Conservation (phyloP, 257 asterid genomes). For the Fraxinus americana region DNA sequence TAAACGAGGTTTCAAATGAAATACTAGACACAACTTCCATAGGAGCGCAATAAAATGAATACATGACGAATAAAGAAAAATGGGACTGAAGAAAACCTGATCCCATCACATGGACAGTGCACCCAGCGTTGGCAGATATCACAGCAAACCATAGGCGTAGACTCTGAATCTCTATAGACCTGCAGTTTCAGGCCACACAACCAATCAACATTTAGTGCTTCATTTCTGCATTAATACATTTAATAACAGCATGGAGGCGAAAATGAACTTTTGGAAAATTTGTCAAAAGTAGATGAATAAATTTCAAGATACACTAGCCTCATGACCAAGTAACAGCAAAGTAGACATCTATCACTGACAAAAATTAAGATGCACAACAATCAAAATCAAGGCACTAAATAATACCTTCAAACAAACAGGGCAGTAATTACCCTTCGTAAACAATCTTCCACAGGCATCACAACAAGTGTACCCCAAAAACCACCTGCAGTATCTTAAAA, state of each 20-base stretch:
- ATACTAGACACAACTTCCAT: background rate
- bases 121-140: slow-evolving; percentile 98
- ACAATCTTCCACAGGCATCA: slow-evolving; percentile 99
- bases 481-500: slow-evolving; percentile 64
- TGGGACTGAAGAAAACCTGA: slow-evolving; percentile 55
- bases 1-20: background rate
- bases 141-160: slow-evolving; percentile 99
- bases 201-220: slow-evolving; percentile 14
- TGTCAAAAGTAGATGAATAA: background rate
- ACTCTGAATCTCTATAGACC: slow-evolving; percentile 98
- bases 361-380: slow-evolving; percentile 11
- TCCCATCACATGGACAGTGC: slow-evolving; percentile 95
- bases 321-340: background rate
- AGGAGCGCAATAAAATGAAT: background rate
- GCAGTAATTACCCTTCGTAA: slow-evolving; percentile 90
- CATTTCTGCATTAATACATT: background rate
- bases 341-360: background rate
- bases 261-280: background rate
- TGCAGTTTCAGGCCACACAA: slow-evolving; percentile 37
- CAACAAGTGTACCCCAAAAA: slow-evolving; percentile 97
- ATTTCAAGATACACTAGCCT: background rate
- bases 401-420: slow-evolving; percentile 97
- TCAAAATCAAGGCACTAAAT: slow-evolving; percentile 7
- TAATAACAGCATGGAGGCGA: background rate
- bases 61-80: slow-evolving; percentile 10